These are phyloP conservation scores for Persicaria maculosa DNA, from an alignment of 148 eudicot genomes.

Conservation along the genomic window DNA sequence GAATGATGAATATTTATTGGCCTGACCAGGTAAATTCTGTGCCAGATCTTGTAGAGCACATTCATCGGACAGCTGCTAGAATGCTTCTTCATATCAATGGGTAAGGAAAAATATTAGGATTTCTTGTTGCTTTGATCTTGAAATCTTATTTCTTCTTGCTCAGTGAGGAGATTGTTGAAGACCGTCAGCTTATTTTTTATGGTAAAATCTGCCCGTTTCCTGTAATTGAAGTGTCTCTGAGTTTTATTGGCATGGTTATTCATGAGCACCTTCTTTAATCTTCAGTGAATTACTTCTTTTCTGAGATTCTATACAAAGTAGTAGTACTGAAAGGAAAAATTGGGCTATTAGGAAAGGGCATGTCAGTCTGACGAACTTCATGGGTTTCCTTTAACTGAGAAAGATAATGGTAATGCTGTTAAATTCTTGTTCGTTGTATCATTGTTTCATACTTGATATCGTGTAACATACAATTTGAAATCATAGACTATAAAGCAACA, in stretches of 20 bases:
- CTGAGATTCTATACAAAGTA: background rate
- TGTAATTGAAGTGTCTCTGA: background rate
- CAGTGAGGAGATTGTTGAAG: background rate
- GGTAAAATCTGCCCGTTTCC: background rate
- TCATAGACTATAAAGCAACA: no score
- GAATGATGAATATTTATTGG: constrained; percentile 12
- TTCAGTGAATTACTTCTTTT: background rate
- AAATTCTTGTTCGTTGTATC: background rate
- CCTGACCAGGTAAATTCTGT: constrained; percentile 78
- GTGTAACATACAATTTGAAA: background rate
- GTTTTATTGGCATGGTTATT: background rate
- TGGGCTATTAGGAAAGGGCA: background rate
- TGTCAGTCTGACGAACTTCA: background rate
- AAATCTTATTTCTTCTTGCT: background rate
- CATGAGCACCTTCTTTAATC: background rate
- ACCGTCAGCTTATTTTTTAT: background rate
- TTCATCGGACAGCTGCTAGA: constrained; percentile 81
- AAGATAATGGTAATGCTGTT: background rate
- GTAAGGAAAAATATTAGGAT: constrained; percentile 28
- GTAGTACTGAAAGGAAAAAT: background rate
- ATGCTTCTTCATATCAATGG: constrained; percentile 83
- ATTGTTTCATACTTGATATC: background rate
- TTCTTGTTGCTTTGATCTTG: background rate
- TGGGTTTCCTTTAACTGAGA: background rate
- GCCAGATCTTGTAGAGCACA: constrained; percentile 79